Base-by-base conservation (phyloP, 1,284 basidiomycete genomes). In the Polyporus tsugae region DNA sequence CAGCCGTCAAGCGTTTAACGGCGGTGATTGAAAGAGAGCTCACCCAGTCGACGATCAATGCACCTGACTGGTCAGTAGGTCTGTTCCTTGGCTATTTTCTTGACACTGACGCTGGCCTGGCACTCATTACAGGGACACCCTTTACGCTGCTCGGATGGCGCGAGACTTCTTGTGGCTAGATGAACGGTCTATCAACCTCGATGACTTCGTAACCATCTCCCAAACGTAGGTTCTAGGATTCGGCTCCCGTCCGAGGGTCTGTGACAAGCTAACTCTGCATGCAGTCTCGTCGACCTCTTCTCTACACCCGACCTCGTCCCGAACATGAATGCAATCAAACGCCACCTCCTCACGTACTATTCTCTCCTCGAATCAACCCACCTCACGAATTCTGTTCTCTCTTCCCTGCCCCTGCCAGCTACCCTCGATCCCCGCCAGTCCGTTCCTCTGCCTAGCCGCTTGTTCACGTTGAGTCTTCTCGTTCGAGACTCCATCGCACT, bases 1-100 rank as follows among this genome's bases (percentile, higher is more conserved):
- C 86, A 66, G 95, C 95, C n/a, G 97, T 95, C 68, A 97, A 98
- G 81, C 85, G 89, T 62, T 83, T 99, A 66, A 97, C 96, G 19
- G 87, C 86, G 67, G 81, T 84, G 41, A 91, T 98, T 65, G 91
- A 94, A 79, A 78, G 79, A 11, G 89, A 91, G 74, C 82, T 99
- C 71, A 80, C 91, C 44, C 88, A 90, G 76, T 83, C 91, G 60
- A 98, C 94, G 2, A 89, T 99, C 72, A 98, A 99, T 78, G 94
- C 95, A 10, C 92, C 94, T 36, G 94, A 98, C 79, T 99, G 97
- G 97, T 95, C 77, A 72, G 87, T 82, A 19, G 33, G 60, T 44
- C 39, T 25, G 22, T 60, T 22, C 46, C 19, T 25, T 57, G 29
- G 38, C 19, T 52, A n/a, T 36, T 25, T n/a, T 33, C 61, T 61